Evolutionary conservation across 2,329 filamentous ascomycete species (phyloP).

Genomic region (Geoglossum cookeanum): DNA sequence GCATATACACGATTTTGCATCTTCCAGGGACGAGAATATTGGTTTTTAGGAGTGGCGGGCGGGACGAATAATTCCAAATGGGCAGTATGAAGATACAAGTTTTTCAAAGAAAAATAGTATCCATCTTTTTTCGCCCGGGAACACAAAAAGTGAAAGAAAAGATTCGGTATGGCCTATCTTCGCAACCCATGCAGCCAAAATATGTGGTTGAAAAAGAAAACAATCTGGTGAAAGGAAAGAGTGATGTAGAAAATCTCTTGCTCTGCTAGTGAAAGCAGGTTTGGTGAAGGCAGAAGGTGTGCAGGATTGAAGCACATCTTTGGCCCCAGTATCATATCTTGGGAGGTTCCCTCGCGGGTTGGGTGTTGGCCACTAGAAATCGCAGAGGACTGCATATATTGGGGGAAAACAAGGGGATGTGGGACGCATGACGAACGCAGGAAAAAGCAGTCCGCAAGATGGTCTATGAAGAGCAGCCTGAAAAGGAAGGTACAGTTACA

Average conservation of each 20-base stretch:
- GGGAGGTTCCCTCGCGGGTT: not conserved
- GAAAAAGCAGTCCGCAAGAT: not conserved
- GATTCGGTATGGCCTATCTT: not conserved
- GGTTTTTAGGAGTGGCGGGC: not conserved
- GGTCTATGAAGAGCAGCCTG: not conserved
- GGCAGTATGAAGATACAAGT: not conserved
- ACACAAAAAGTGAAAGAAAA: not conserved
- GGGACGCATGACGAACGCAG: not conserved
- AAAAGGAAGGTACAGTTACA: conserved; percentile 2
- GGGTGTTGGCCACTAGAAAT: not conserved
- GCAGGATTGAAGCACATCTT: not conserved
- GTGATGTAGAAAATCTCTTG: not conserved
- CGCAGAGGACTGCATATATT: too few relatives aligned
- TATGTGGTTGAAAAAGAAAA: not conserved
- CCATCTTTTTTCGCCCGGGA: not conserved
- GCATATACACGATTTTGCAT: not conserved
- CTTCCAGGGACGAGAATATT: not conserved
- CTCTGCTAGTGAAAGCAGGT: not conserved
- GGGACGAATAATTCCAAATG: not conserved
- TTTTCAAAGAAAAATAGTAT: not conserved
- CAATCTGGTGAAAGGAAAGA: not conserved
- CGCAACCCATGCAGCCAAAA: not conserved
- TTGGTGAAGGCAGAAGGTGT: not conserved
- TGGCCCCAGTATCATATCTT: not conserved
- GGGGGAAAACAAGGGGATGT: not conserved